Evolutionary conservation across 441 rosid species (phyloP), one percentile per base, ranked within the genome.

Genomic region (Melastoma candidum): DNA sequence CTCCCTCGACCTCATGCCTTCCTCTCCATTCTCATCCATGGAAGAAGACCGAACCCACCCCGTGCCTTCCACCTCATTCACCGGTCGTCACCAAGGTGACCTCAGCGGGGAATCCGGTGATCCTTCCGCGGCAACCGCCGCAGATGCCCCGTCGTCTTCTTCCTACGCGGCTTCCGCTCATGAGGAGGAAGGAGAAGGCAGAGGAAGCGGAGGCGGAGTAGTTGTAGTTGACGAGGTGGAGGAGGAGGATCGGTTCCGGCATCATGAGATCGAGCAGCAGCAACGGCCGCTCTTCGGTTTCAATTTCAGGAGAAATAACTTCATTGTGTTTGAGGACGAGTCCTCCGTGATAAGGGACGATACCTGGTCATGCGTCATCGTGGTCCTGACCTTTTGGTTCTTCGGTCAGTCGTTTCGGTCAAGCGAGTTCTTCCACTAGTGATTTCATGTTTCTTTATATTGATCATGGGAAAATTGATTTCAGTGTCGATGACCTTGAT

Each of bases 331-430:
- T 2, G 77, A 71, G 47, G 71, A 74, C 51, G 49, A 47, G 8
- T 41, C 80, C 7, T 29, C 50, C 13, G 46, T 63, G 36, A 63
- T 72, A 46, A 68, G 87, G 0, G 87, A 83, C 49, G 96, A 87
- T 53, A 77, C 94, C 11, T 93, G 96, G 89, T 77, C 95, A 57
- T 89, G 94, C 74, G 65, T 83, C 75, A 77, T 85, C 59, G 95
- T 87, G 12, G 73, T 67, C 46, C 66, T 79, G 47, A 59, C 83
- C 50, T 54, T 87, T 61, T 92, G 90, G 85, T 63, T 77, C 69
- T 68, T 83, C 50, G 90, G 98, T 88, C 63, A 32, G 94, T 67
- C 48, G 12, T 13, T 44, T 3, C 29, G 26, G 32, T 12, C 26
- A 12, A 14, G 29, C 47, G 11, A 44, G 11, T 60, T 13, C 39